phyloP scores from a whole-genome alignment of 768 basidiomycete genomes.

The Pholiota conissans region DNA sequence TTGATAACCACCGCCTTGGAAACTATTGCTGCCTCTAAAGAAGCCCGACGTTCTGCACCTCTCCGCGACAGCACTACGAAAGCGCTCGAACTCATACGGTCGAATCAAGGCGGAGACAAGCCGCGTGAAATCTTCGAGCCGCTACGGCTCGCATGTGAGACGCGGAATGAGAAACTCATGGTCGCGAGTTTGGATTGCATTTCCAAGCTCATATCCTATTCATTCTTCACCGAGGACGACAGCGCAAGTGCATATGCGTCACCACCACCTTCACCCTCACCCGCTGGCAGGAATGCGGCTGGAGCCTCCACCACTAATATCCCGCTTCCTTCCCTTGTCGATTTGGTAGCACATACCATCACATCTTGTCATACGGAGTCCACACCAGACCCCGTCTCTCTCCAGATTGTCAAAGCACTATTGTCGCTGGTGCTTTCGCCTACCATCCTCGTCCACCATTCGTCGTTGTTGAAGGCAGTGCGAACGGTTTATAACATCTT shows the following conservation, averaged over 20 bases:
- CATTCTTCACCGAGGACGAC: conserved; percentile 84
- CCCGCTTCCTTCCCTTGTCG: conserved; percentile 78
- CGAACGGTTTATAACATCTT: conserved; percentile 99
- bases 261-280: conserved; percentile 75
- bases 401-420: conserved; percentile 96
- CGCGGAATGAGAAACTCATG: conserved; percentile 89
- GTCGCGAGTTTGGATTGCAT: conserved; percentile 97
- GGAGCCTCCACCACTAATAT: conserved; percentile 47
- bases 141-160: conserved; percentile 95
- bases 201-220: conserved; percentile 95
- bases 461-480: conserved; percentile 92
- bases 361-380: conserved; percentile 88
- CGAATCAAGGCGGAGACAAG: conserved; percentile 69
- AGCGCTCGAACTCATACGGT: conserved; percentile 80
- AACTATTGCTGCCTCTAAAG: conserved; percentile 82
- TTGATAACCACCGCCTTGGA: conserved; percentile 85
- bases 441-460: conserved; percentile 90
- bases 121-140: conserved; percentile 94
- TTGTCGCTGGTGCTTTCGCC: conserved; percentile 87
- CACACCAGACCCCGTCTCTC: conserved; percentile 86
- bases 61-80: conserved; percentile 81
- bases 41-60: conserved; percentile 80
- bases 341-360: conserved; percentile 92
- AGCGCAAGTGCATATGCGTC: conserved; percentile 44
- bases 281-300: conserved; percentile 37